Evolutionary conservation across 2,329 filamentous ascomycete species (phyloP), one percentile per base, ranked within the genome.

Genomic region (Ceratocystis cacaofunesta): DNA sequence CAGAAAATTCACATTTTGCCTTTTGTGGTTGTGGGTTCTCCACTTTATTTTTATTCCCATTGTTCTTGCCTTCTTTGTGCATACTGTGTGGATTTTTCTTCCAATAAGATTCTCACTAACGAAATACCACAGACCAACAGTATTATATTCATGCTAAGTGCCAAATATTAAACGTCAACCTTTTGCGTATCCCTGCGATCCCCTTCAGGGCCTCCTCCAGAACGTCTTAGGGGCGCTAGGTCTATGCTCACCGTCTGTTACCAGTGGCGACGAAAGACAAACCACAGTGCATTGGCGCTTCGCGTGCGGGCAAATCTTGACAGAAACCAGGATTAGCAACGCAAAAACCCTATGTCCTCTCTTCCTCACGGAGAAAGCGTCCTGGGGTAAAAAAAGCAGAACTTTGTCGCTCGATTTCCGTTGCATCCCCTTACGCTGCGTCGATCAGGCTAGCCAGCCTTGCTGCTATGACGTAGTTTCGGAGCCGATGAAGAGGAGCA

Each of bases 171-270:
- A 30, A 25, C 32, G 28, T 32, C 55, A 58, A 58, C 19, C 55
- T 32, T 30, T 30, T 15, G n/a, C 17, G 15, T 57, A 28, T 32
- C 17, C 15, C 22, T 57, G 17, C 52, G 30, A 52, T 19, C 28
- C 12, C 28, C 17, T 10, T 15, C 48, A 52, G 48, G 30, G n/a
- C 7, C 28, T 19, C 28, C 17, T 22, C 46, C 48, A 52, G 48
- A 2, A 6, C 19, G 19, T 28, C 48, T 28, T 52, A 15, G 10
- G 48, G 8, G 12, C 19, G 48, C 17, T 17, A 22, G 22, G 55
- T 15, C 55, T 25, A 36, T 58, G 28, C 55, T 58, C 55, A 58
- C 55, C 17, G 55, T 58, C 55, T 36, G 55, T 58, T 36, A 58
- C 55, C 28, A 58, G 3, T 36, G 55, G 28, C 28, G 55, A 58